phyloP scores from a whole-genome alignment of 2,329 filamentous ascomycete species.

The Hortaea werneckii region DNA sequence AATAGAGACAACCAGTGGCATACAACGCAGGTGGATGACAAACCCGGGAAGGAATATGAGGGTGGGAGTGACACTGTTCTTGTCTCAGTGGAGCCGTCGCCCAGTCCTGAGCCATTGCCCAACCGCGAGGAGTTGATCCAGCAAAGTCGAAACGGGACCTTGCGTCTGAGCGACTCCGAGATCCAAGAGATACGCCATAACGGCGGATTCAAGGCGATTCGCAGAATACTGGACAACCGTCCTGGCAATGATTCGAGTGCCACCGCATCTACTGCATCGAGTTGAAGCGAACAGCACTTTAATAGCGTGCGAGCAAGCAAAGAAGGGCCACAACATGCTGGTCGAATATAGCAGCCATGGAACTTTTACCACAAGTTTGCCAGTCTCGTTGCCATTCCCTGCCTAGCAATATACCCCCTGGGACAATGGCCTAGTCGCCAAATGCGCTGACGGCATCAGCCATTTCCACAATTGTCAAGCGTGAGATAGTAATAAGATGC shows the following conservation, averaged over 20 bases:
- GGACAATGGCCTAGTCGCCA: no score
- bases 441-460: no score
- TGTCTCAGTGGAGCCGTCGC: no score
- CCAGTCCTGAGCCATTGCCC: background rate
- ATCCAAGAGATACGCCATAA: background rate
- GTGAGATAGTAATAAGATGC: no score
- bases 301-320: background rate
- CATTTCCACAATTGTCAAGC: no score
- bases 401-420: no score
- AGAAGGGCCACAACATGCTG: background rate
- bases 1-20: background rate
- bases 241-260: background rate
- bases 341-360: background rate
- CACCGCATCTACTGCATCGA: background rate
- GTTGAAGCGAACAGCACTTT: background rate
- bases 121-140: background rate
- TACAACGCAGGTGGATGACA: background rate
- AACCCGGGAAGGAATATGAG: background rate
- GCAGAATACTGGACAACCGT: background rate
- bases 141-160: background rate
- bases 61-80: background rate
- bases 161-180: background rate
- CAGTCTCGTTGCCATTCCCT: no score
- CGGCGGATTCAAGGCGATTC: conserved; percentile 1
- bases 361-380: background rate